Percentiles rank a stretch among this genome's conserved stretches.
These are phyloP conservation scores for Thecaphora thlaspeos DNA, from an alignment of 1,284 basidiomycete genomes.

Conservation along the genomic window DNA sequence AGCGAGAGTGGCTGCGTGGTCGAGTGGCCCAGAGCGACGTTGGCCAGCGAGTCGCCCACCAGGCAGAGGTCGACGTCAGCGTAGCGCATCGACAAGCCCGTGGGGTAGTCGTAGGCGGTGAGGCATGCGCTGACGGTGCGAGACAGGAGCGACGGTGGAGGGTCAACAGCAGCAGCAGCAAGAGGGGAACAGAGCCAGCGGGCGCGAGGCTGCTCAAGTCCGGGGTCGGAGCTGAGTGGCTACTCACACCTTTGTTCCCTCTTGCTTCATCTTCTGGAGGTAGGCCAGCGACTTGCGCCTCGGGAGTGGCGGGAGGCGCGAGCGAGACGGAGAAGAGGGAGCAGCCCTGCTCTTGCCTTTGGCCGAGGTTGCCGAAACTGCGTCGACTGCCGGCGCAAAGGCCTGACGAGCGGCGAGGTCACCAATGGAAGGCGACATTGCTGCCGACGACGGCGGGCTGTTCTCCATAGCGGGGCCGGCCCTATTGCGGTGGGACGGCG, in stretches of 20 bases:
- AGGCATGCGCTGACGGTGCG: slow-evolving; percentile 29
- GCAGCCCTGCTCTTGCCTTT: slow-evolving; percentile 15
- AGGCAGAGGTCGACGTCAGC: slow-evolving; percentile 53
- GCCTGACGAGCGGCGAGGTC: too few species aligned
- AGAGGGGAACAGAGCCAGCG: too few species aligned
- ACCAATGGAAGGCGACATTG: too few species aligned
- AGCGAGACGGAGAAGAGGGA: neutral
- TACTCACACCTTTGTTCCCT: slow-evolving; percentile 13
- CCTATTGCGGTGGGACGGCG: neutral
- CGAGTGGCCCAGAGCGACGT: slow-evolving; percentile 50
- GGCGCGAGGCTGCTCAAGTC: too few species aligned
- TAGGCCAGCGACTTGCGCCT: slow-evolving; percentile 39
- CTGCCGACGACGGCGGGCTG: too few species aligned
- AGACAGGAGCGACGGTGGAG: slow-evolving; percentile 12
- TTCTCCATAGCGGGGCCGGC: slow-evolving; percentile 3
- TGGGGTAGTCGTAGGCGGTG: slow-evolving; percentile 54
- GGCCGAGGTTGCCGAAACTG: neutral
- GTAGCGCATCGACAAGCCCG: slow-evolving; percentile 46
- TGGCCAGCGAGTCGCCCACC: slow-evolving; percentile 55
- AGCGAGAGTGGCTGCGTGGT: slow-evolving; percentile 47
- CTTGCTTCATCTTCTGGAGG: slow-evolving; percentile 19
- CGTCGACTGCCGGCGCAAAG: too few species aligned
- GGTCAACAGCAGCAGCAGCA: neutral
- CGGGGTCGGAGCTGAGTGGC: neutral
- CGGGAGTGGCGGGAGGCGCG: slow-evolving; percentile 21